A percentile compares a stretch with the other conserved stretches of the same genome.
Evolutionary conservation across 805 yeast species (phyloP).

Genomic region (Yarrowia hollandica): DNA sequence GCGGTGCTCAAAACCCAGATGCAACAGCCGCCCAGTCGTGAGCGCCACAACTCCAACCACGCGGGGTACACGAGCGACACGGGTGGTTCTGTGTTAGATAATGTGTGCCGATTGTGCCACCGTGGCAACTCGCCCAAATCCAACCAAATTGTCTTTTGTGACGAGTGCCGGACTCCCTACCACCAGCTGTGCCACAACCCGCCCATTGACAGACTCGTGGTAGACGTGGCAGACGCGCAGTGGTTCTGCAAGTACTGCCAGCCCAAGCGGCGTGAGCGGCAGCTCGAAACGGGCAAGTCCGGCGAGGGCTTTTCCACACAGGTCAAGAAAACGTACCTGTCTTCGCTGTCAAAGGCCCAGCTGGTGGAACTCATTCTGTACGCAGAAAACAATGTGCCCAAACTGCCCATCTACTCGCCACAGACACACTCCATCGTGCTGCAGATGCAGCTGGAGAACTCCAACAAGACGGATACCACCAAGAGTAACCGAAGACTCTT

Average conservation of each 20-base stretch:
- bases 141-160: constrained; percentile 45
- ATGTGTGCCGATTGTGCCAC: constrained; percentile 44
- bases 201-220: constrained; percentile 43
- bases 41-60: constrained; percentile 23
- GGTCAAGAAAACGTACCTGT: constrained; percentile 44
- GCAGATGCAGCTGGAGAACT: constrained; percentile 37
- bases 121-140: constrained; percentile 43
- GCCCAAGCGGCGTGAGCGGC: constrained; percentile 41
- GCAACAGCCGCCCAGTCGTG: constrained; percentile 6
- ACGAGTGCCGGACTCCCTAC: constrained; percentile 45
- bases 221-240: constrained; percentile 45
- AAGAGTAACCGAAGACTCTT: constrained; percentile 22
- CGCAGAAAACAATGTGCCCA: constrained; percentile 44
- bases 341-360: constrained; percentile 44
- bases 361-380: constrained; percentile 44
- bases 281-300: constrained; percentile 44
- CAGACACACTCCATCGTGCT: constrained; percentile 41
- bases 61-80: constrained; percentile 25
- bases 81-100: constrained; percentile 18
- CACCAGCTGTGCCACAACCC: constrained; percentile 47
- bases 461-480: constrained; percentile 33
- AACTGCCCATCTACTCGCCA: constrained; percentile 45
- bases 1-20: constrained; percentile 12
- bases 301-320: constrained; percentile 42
- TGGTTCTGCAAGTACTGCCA: constrained; percentile 46